phyloP scores from a whole-genome alignment of 495 filamentous ascomycete genomes.

The Penicillium malachiteum region DNA sequence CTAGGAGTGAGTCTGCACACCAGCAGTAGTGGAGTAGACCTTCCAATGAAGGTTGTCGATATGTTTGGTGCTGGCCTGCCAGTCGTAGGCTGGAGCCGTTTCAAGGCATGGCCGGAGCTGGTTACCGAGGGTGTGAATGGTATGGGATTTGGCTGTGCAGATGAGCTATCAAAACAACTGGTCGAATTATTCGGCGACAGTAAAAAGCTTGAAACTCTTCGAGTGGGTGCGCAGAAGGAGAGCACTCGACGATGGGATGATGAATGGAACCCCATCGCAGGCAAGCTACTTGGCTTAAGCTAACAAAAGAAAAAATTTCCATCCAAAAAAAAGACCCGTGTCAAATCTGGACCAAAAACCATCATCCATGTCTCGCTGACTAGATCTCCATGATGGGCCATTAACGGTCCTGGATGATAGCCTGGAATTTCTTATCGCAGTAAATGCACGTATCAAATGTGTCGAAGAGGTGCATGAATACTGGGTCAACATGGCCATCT shows the following conservation, averaged over 20 bases:
- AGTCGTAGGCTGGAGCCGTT: slow-evolving; percentile 79
- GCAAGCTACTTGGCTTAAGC: slow-evolving; percentile 62
- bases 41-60: slow-evolving; percentile 99
- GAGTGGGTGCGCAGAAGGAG: slow-evolving; percentile 72
- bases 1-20: slow-evolving; percentile 89
- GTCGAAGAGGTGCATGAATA: slow-evolving; percentile 35
- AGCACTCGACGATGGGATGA: slow-evolving; percentile 84
- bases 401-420: background rate
- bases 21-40: slow-evolving; percentile 88
- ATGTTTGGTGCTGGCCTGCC: slow-evolving; percentile 96
- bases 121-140: slow-evolving; percentile 86
- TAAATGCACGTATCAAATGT: slow-evolving; percentile 56
- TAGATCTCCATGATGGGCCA: background rate
- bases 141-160: slow-evolving; percentile 68
- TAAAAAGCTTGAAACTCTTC: slow-evolving; percentile 58
- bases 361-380: background rate
- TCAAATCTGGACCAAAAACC: background rate
- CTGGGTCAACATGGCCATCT: slow-evolving; percentile 16
- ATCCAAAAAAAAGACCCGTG: background rate
- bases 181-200: slow-evolving; percentile 58
- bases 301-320: background rate
- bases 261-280: slow-evolving; percentile 84
- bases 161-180: slow-evolving; percentile 58
- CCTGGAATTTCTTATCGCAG: slow-evolving; percentile 52
- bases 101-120: slow-evolving; percentile 83